phyloP scores from a whole-genome alignment of 306 rosid genomes.

The Begonia masoniana region DNA sequence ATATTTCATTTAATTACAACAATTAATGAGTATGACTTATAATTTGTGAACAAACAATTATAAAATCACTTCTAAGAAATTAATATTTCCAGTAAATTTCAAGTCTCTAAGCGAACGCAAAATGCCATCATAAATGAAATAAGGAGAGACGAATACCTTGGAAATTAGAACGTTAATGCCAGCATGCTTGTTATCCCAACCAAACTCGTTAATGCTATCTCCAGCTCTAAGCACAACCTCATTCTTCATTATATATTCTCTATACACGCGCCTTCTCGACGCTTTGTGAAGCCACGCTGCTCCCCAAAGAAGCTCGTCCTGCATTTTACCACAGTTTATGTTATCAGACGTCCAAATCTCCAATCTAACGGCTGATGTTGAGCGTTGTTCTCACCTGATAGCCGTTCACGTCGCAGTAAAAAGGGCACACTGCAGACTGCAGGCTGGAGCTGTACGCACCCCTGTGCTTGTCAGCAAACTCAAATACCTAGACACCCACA shows the following conservation, averaged over 20 bases:
- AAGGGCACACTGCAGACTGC: conserved; percentile 71
- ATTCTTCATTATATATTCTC: conserved; percentile 84
- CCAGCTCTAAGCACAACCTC: conserved; percentile 87
- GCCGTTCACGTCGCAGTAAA: conserved; percentile 87
- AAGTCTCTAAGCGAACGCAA: too few relatives aligned
- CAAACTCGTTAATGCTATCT: conserved; percentile 91
- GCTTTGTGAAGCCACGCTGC: conserved; percentile 99
- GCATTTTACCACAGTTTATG: neutral
- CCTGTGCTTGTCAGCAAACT: conserved; percentile 86
- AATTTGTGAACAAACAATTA: too few relatives aligned
- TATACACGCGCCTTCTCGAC: conserved; percentile 62
- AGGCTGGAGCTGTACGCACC: conserved; percentile 92
- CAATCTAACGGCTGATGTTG: conserved; percentile 23
- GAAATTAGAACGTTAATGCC: conserved; percentile 89
- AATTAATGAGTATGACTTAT: too few relatives aligned
- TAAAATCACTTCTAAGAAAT: too few relatives aligned
- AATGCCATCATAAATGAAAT: too few relatives aligned
- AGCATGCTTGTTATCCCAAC: conserved; percentile 99
- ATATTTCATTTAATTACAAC: too few relatives aligned
- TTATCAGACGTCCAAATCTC: neutral
- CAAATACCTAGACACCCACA: conserved; percentile 49
- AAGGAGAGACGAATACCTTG: conserved; percentile 31
- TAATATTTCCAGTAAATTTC: too few relatives aligned
- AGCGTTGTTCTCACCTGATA: conserved; percentile 43
- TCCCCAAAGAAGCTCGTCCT: conserved; percentile 96